phyloP scores from a whole-genome alignment of 106 monocot species.

The Dioscorea dumetorum region DNA sequence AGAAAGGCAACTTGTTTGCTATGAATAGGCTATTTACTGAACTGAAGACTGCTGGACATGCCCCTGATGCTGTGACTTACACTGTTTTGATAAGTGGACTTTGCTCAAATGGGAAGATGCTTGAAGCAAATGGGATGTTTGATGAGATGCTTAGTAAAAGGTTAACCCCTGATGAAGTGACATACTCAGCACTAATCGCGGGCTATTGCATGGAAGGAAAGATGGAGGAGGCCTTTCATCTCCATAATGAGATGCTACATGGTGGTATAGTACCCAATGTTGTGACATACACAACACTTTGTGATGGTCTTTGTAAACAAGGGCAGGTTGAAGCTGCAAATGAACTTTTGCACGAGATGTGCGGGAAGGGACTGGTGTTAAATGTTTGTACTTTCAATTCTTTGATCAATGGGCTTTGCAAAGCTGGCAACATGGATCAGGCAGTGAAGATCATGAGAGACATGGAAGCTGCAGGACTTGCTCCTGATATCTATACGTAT shows the following conservation, averaged over 20 bases:
- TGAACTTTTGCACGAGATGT: slow-evolving; percentile 85
- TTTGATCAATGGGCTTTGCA: slow-evolving; percentile 88
- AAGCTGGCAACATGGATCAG: slow-evolving; percentile 76
- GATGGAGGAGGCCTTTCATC: slow-evolving; percentile 56
- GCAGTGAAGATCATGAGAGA: slow-evolving; percentile 69
- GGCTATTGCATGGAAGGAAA: slow-evolving; percentile 77
- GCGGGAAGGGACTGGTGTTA: slow-evolving; percentile 57
- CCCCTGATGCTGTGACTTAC: slow-evolving; percentile 60
- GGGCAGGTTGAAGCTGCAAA: slow-evolving; percentile 82
- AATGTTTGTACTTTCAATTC: slow-evolving; percentile 86
- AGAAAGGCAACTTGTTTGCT: slow-evolving; percentile 30
- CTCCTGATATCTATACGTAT: slow-evolving; percentile 72
- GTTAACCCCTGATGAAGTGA: slow-evolving; percentile 54
- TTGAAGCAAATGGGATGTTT: slow-evolving; percentile 46
- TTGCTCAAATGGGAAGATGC: slow-evolving; percentile 40
- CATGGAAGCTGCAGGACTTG: slow-evolving; percentile 75
- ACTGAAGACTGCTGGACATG: slow-evolving; percentile 46
- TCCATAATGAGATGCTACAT: slow-evolving; percentile 69
- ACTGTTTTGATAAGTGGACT: slow-evolving; percentile 66
- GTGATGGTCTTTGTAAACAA: slow-evolving; percentile 86
- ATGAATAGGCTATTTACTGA: slow-evolving; percentile 38
- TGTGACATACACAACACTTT: slow-evolving; percentile 87
- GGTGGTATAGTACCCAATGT: slow-evolving; percentile 64
- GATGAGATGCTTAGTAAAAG: slow-evolving; percentile 56
- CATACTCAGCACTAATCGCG: slow-evolving; percentile 69